A percentile compares a stretch with the other conserved stretches of the same genome.
phyloP scores from a whole-genome alignment of 352 stramenopile genomes.

The Phytopythium cucurbitacearum region DNA sequence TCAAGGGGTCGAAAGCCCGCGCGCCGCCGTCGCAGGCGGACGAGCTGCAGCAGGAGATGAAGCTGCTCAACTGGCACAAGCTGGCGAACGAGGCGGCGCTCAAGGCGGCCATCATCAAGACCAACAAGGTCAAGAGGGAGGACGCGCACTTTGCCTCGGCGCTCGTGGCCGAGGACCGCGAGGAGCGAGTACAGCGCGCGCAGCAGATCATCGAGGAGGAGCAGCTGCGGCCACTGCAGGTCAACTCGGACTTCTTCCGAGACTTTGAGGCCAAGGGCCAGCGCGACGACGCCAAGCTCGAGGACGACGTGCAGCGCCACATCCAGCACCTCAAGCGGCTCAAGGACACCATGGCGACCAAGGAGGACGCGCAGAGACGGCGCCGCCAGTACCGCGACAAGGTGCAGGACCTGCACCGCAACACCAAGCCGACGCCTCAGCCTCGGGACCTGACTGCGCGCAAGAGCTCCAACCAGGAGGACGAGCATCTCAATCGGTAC shows the following conservation, averaged over 20 bases:
- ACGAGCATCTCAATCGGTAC: constrained; percentile 18
- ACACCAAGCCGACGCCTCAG: constrained; percentile 18
- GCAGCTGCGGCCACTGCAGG: constrained; percentile 87
- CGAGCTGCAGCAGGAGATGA: constrained; percentile 90
- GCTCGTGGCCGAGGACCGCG: constrained; percentile 48
- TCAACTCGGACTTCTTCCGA: constrained; percentile 85
- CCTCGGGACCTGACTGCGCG: constrained; percentile 5
- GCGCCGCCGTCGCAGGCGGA: constrained; percentile 51
- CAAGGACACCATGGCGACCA: constrained; percentile 56
- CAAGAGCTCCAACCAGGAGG: constrained; percentile 45
- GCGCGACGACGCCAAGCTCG: constrained; percentile 57
- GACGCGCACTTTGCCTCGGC: constrained; percentile 48
- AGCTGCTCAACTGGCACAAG: constrained; percentile 94
- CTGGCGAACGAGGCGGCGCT: constrained; percentile 91
- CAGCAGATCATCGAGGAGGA: constrained; percentile 92
- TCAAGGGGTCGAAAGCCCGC: no score
- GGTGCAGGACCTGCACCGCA: constrained; percentile 45
- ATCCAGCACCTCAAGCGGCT: constrained; percentile 83
- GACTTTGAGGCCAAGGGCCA: constrained; percentile 78
- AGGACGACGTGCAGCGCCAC: constrained; percentile 86
- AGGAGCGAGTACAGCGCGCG: constrained; percentile 84
- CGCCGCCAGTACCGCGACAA: constrained; percentile 61
- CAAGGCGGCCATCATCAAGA: constrained; percentile 89
- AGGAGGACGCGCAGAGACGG: constrained; percentile 55
- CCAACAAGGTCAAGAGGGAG: constrained; percentile 78